These are phyloP conservation scores for Penicillium polonicum DNA, from an alignment of 2,329 filamentous ascomycete genomes.

Conservation along the genomic window DNA sequence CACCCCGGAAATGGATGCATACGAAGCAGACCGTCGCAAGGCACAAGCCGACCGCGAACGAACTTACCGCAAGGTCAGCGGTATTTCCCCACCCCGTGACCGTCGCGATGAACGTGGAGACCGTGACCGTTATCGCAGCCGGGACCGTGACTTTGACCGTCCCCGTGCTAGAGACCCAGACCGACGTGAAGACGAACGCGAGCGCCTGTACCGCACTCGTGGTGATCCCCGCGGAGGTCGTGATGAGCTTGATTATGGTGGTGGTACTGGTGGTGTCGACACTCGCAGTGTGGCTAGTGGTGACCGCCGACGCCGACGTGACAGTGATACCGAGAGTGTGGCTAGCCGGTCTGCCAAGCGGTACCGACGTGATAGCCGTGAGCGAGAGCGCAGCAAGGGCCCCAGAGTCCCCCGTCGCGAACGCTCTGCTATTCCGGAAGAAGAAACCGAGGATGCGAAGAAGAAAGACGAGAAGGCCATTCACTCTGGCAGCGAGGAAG, in stretches of 20 bases:
- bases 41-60: constrained; percentile 92
- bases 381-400: constrained; percentile 38
- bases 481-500: constrained; percentile 91
- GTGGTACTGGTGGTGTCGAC: constrained; percentile 55
- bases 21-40: constrained; percentile 91
- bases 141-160: constrained; percentile 43
- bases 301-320: constrained; percentile 72
- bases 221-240: constrained; percentile 77
- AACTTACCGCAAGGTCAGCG: constrained; percentile 81
- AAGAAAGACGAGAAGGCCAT: constrained; percentile 53
- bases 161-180: constrained; percentile 40
- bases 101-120: constrained; percentile 40
- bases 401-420: constrained; percentile 55
- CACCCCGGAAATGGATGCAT: constrained; percentile 87
- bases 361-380: constrained; percentile 43
- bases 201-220: constrained; percentile 77
- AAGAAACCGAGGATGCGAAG: constrained; percentile 33
- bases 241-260: constrained; percentile 89
- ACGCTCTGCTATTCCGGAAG: constrained; percentile 35
- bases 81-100: constrained; percentile 52
- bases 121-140: constrained; percentile 39
- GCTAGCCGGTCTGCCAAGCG: constrained; percentile 63
- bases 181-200: constrained; percentile 78
- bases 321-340: constrained; percentile 68
- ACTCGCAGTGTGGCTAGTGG: constrained; percentile 56